Evolutionary conservation across 1,284 basidiomycete species (phyloP).

Genomic region (Cryptococcus jaspeensis): DNA sequence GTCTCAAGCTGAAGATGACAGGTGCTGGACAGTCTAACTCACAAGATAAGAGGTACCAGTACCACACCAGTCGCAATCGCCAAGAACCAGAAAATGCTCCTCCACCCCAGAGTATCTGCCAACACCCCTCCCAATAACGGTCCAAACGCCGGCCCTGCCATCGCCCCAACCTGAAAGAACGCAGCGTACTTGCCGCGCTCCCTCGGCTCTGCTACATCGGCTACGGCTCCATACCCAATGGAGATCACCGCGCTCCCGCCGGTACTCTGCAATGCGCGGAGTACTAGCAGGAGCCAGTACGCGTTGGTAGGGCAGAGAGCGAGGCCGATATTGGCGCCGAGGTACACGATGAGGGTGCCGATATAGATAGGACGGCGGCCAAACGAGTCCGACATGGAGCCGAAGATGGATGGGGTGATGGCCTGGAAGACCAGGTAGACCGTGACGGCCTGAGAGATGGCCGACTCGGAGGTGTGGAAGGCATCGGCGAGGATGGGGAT

Average conservation of each 20-base stretch:
- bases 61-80: constrained; percentile 35
- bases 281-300: constrained; percentile 47
- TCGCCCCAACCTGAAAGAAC: constrained; percentile 35
- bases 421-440: constrained; percentile 50
- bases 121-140: constrained; percentile 23
- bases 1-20: not conserved
- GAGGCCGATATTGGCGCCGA: constrained; percentile 46
- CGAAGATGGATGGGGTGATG: constrained; percentile 48
- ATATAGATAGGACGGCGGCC: constrained; percentile 47
- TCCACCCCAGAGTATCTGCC: constrained; percentile 42
- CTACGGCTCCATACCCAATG: constrained; percentile 46
- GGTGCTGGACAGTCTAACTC: constrained; percentile 26
- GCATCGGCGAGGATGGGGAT: constrained; percentile 40
- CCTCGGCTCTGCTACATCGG: constrained; percentile 47
- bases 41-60: constrained; percentile 25
- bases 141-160: constrained; percentile 35
- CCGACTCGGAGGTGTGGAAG: constrained; percentile 35
- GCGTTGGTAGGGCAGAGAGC: constrained; percentile 41
- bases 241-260: constrained; percentile 48
- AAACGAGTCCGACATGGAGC: constrained; percentile 40
- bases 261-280: constrained; percentile 46
- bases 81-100: constrained; percentile 43
- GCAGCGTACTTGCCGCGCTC: constrained; percentile 48
- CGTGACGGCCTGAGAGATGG: constrained; percentile 48
- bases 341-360: constrained; percentile 43